Base-by-base conservation (phyloP, 768 basidiomycete genomes). In the Lactarius sp. region DNA sequence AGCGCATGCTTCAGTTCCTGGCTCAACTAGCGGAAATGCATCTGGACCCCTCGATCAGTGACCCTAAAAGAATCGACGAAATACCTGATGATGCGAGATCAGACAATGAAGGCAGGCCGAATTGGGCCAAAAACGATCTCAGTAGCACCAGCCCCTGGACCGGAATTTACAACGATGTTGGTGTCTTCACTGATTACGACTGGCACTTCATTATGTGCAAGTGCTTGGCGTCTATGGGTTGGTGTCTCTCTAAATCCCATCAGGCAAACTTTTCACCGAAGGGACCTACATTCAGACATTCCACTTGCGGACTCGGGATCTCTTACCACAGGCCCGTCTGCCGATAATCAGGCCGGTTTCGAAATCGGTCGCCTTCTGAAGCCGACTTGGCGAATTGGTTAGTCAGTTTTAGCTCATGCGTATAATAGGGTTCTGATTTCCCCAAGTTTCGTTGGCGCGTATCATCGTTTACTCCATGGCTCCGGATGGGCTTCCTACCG, bases 391-490 rank as follows among this genome's bases (percentile, higher is more conserved):
- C 78, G 88, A 53, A 90, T 90, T 63, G 74, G 87, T 88, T 69
- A 55, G 86, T 78, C 33, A 33, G 22, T 58, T 62, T 69, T 61
- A 31, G 33, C 27, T 53, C 62, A 53, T 49, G 66, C 62, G 36
- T 61, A 60, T 56, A 18, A 62, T 27, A 59, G 56, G 37, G 39
- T 55, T 41, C 55, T 64, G 47, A 64, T 60, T 9, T 46, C 58
- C 42, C 59, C 8, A 67, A 91, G 90, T 84, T 52, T 92, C 90
- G 12, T 76, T 96, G 56, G 92, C 94, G 12, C 82, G 84, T 42
- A 87, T 94, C 60, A 88, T 96, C 62, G 87, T 95, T 3, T 94
- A 93, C 74, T 94, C 91, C 4, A 94, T 97, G 87, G 79, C 85
- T 0, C 79, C 79, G 3, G 88, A 91, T 70, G 80, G 85, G 12